phyloP scores from a whole-genome alignment of 192 early-diverging fungal genomes.

The Coemansia sp. region DNA sequence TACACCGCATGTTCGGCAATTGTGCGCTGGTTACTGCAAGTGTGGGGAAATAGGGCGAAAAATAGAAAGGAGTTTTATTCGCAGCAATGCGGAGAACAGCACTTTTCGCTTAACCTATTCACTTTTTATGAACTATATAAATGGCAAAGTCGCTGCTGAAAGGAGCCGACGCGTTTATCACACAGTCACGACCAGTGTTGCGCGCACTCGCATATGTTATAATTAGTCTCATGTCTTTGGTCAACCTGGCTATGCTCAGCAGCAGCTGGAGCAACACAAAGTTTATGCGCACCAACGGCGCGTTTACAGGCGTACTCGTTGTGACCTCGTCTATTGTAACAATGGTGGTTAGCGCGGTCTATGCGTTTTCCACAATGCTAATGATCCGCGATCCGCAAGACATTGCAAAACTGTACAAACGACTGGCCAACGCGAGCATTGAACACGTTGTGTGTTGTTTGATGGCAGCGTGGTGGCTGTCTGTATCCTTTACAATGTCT shows the following conservation, averaged over 20 bases:
- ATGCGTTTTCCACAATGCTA: constrained; percentile 20
- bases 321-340: constrained; percentile 25
- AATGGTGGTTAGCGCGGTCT: constrained; percentile 17
- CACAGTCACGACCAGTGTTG: constrained; percentile 30
- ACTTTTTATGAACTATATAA: neutral
- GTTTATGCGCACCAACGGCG: constrained; percentile 50
- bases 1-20: no score
- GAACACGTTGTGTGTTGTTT: constrained; percentile 28
- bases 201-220: constrained; percentile 17
- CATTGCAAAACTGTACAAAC: constrained; percentile 16
- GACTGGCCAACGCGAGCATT: constrained; percentile 14
- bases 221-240: constrained; percentile 30
- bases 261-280: constrained; percentile 40
- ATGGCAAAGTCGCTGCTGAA: constrained; percentile 41
- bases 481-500: constrained; percentile 26
- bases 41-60: no score
- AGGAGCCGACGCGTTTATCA: constrained; percentile 38
- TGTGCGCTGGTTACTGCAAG: no score
- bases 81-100: no score
- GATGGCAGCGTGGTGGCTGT: constrained; percentile 50
- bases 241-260: constrained; percentile 39
- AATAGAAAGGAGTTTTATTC: no score
- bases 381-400: constrained; percentile 12
- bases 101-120: neutral
- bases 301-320: constrained; percentile 29